Percentiles rank a stretch among this genome's conserved stretches.
phyloP scores from a whole-genome alignment of 1,284 basidiomycete species.

The Phylloboletellus chloephorus region DNA sequence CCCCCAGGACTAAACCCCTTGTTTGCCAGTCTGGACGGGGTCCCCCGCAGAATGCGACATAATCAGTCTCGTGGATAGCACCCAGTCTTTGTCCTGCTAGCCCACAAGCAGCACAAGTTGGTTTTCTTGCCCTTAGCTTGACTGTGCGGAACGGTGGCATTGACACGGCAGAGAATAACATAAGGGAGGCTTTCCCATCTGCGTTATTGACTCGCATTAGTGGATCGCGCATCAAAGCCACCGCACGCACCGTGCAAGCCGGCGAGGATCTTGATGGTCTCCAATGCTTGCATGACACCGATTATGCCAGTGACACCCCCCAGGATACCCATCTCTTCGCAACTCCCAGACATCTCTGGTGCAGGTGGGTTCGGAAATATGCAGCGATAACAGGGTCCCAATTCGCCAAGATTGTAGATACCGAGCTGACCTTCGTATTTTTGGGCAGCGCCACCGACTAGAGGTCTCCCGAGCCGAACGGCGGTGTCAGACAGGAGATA shows the following conservation, averaged over 20 bases:
- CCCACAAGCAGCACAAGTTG: slow-evolving; percentile 62
- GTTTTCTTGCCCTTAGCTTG: slow-evolving; percentile 66
- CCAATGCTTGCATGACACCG: slow-evolving; percentile 87
- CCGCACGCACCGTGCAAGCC: slow-evolving; percentile 60
- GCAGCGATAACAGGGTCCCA: slow-evolving; percentile 92
- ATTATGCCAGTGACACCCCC: slow-evolving; percentile 89
- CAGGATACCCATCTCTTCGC: slow-evolving; percentile 88
- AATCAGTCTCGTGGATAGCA: slow-evolving; percentile 55
- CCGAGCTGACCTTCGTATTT: slow-evolving; percentile 88
- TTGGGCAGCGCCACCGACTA: slow-evolving; percentile 93
- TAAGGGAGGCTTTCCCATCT: slow-evolving; percentile 59
- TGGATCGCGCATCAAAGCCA: slow-evolving; percentile 1
- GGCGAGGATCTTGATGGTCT: slow-evolving; percentile 79
- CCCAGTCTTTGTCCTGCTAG: slow-evolving; percentile 39
- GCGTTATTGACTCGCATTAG: slow-evolving; percentile 9
- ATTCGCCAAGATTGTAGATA: slow-evolving; percentile 62
- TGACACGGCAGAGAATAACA: slow-evolving; percentile 70
- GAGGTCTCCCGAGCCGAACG: slow-evolving; percentile 68
- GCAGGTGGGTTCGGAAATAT: slow-evolving; percentile 79
- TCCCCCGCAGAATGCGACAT: slow-evolving; percentile 76
- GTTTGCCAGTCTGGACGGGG: slow-evolving; percentile 56
- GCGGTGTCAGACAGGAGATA: slow-evolving; percentile 92
- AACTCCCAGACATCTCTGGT: slow-evolving; percentile 62
- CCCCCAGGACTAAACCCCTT: slow-evolving; percentile 41
- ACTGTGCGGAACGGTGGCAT: slow-evolving; percentile 75